Evolutionary conservation across 352 stramenopile genomes (phyloP).

Genomic region (Pythium utonaiense): DNA sequence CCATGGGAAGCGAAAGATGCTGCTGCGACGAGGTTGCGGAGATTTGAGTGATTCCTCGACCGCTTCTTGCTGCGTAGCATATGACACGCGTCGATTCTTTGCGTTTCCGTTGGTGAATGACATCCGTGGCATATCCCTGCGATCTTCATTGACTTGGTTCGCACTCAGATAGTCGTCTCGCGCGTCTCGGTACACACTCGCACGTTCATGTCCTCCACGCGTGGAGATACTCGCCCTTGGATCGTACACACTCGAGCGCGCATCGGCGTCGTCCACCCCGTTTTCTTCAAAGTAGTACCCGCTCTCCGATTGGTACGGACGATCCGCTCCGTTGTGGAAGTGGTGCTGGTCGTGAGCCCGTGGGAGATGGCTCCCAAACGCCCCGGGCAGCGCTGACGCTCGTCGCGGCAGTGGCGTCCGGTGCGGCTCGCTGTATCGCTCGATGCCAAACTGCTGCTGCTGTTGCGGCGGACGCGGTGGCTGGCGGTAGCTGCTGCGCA

Average conservation of each 20-base stretch:
- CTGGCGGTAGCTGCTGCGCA: constrained; percentile 14
- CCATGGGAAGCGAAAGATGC: constrained; percentile 61
- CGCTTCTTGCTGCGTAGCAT: neutral
- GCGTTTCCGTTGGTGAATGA: neutral
- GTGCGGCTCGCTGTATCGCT: constrained; percentile 1
- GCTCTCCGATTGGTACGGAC: constrained; percentile 19
- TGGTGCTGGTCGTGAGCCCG: neutral
- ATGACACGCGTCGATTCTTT: constrained; percentile 3
- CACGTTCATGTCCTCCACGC: neutral
- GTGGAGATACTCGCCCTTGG: constrained; percentile 1
- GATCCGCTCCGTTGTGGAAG: constrained; percentile 2
- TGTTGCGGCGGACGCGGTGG: constrained; percentile 6
- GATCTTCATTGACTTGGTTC: neutral
- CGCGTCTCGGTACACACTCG: neutral
- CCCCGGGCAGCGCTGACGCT: neutral
- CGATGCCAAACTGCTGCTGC: constrained; percentile 2
- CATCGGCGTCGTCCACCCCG: constrained; percentile 17
- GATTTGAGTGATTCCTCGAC: neutral
- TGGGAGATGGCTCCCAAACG: neutral
- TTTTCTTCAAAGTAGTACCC: constrained; percentile 25
- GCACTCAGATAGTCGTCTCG: neutral
- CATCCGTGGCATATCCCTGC: neutral
- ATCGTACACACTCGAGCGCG: neutral
- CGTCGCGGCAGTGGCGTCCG: constrained; percentile 1
- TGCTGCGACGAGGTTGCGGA: constrained; percentile 25